A percentile compares a stretch with the other conserved stretches of the same genome.
Conservation (phyloP, 441 rosid genomes). For the Aquilaria agallochum region DNA sequence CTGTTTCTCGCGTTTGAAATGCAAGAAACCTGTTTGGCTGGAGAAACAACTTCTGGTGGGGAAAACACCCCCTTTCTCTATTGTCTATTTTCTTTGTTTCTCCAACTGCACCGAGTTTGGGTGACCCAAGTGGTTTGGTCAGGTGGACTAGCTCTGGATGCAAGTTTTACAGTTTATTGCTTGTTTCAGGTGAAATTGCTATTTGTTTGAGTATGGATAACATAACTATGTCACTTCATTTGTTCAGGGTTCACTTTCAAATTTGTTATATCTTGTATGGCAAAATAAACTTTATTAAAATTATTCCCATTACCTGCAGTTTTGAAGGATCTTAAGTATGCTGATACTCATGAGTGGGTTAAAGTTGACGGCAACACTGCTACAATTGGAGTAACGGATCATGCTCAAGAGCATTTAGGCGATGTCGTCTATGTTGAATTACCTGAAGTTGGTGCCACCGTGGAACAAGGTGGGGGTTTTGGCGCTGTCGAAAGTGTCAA, state of each 20-base stretch:
- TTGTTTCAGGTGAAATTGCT: neutral
- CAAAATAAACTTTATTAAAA: neutral
- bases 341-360: slow-evolving; percentile 91
- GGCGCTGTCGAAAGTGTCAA: slow-evolving; percentile 98
- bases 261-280: neutral
- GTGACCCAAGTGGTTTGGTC: neutral
- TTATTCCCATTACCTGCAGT: slow-evolving; percentile 35
- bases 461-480: slow-evolving; percentile 64
- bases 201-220: neutral
- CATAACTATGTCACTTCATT: neutral
- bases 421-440: slow-evolving; percentile 95
- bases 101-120: too few species aligned
- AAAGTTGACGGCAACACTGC: slow-evolving; percentile 72
- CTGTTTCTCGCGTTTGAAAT: too few species aligned
- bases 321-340: slow-evolving; percentile 77
- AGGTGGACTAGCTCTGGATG: neutral
- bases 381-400: slow-evolving; percentile 88
- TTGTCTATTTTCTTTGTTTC: too few species aligned
- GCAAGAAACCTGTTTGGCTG: too few species aligned
- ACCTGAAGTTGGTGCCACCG: slow-evolving; percentile 67
- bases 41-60: too few species aligned
- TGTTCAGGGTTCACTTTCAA: neutral
- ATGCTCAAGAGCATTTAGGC: slow-evolving; percentile 92
- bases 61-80: too few species aligned
- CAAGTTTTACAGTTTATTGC: neutral